Percentiles rank a stretch among this genome's conserved stretches.
Conservation (phyloP, 176 grass and related monocot genomes). For the Triticum turgidum region DNA sequence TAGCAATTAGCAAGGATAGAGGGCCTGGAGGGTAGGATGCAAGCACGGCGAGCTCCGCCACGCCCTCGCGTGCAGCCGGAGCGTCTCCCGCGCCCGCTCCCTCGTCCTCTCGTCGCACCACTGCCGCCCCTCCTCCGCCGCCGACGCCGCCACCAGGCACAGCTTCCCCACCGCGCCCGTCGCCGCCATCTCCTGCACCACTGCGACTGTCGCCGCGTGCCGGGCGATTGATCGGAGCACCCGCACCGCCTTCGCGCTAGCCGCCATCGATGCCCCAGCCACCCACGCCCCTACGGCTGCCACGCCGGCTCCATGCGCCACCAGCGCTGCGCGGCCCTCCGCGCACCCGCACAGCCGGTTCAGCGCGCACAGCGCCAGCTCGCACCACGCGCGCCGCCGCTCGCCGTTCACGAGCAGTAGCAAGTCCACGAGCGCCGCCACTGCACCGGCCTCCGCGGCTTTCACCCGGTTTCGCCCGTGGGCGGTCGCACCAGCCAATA, state of each 20-base stretch:
- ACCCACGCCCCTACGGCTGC: conserved; percentile 46
- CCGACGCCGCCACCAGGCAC: conserved; percentile 42
- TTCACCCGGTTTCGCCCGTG: conserved; percentile 66
- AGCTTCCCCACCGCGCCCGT: conserved; percentile 48
- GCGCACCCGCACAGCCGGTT: conserved; percentile 71
- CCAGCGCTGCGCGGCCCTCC: conserved; percentile 62
- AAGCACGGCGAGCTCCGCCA: conserved; percentile 77
- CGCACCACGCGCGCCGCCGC: conserved; percentile 38
- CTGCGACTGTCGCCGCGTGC: conserved; percentile 41
- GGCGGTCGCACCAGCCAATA: conserved; percentile 16
- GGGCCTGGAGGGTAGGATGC: conserved; percentile 33
- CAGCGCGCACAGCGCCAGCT: conserved; percentile 59
- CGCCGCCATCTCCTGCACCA: conserved; percentile 75
- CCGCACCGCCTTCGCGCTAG: conserved; percentile 52
- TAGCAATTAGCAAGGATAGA: conserved; percentile 39
- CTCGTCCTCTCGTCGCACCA: conserved; percentile 39
- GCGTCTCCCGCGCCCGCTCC: conserved; percentile 58
- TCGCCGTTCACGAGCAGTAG: conserved; percentile 29
- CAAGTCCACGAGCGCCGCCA: conserved; percentile 43
- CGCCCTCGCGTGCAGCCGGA: conserved; percentile 46
- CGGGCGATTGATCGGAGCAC: conserved; percentile 53
- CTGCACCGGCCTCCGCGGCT: conserved; percentile 57
- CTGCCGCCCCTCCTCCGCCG: background rate
- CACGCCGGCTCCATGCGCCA: conserved; percentile 56
- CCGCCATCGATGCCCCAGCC: conserved; percentile 33